Percentiles rank a stretch among this genome's conserved stretches.
These are phyloP conservation scores for Barnettozyma populi DNA, from an alignment of 805 yeast genomes.

Conservation along the genomic window DNA sequence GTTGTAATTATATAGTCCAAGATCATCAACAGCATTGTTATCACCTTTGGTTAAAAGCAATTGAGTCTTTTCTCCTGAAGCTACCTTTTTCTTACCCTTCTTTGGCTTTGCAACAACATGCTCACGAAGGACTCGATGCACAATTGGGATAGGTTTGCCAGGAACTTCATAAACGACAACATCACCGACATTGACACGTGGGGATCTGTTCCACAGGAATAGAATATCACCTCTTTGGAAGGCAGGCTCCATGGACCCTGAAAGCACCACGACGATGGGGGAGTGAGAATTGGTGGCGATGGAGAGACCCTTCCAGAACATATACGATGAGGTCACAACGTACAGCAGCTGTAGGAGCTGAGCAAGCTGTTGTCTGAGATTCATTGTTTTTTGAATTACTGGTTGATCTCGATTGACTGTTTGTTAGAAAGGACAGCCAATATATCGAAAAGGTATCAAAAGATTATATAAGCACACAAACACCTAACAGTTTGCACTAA, in stretches of 20 bases:
- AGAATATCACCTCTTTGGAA: constrained; percentile 96
- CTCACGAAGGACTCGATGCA: constrained; percentile 87
- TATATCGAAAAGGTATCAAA: neutral
- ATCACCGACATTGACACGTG: constrained; percentile 72
- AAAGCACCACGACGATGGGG: constrained; percentile 92
- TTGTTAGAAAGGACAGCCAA: neutral
- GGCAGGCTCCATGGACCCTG: constrained; percentile 99
- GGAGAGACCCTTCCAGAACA: constrained; percentile 84
- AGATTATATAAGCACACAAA: neutral
- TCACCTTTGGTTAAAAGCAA: constrained; percentile 90
- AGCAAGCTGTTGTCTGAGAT: constrained; percentile 52
- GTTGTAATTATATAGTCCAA: constrained; percentile 72
- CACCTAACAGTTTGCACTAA: too few relatives aligned
- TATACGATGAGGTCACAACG: constrained; percentile 82
- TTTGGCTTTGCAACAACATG: constrained; percentile 60
- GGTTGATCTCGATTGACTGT: neutral
- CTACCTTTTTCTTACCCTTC: constrained; percentile 85
- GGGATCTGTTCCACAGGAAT: constrained; percentile 83
- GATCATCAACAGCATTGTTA: constrained; percentile 88
- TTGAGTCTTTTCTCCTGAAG: constrained; percentile 55
- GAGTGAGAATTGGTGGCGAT: constrained; percentile 77
- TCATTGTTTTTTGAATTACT: constrained; percentile 34
- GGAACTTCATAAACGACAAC: constrained; percentile 86
- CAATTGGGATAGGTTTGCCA: constrained; percentile 86
- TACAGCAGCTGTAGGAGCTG: constrained; percentile 69